A percentile compares a stretch with the other conserved stretches of the same genome.
Conservation (phyloP, 257 asterid species). For the Solanum pinnatisectum region DNA sequence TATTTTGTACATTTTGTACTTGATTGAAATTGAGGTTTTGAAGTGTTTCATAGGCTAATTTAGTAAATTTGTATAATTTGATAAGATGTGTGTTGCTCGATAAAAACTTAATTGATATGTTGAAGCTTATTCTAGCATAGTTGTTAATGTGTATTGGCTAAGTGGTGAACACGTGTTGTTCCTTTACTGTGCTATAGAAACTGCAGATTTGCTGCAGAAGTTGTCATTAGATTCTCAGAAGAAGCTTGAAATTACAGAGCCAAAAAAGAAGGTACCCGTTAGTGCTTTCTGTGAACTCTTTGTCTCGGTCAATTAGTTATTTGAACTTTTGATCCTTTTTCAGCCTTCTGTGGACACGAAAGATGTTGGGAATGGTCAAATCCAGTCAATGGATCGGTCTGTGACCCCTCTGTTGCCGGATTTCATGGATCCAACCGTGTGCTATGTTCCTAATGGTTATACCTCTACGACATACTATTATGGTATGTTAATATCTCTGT, state of each 20-base stretch:
- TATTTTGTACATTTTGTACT: background rate
- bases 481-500: background rate
- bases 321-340: background rate
- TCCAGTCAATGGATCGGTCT: conserved; percentile 23
- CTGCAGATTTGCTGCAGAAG: conserved; percentile 52
- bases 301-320: background rate
- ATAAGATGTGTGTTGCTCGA: background rate
- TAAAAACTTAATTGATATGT: background rate
- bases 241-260: conserved; percentile 33
- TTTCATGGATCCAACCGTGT: conserved; percentile 33
- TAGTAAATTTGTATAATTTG: background rate
- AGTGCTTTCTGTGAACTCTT: background rate
- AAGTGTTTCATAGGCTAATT: background rate
- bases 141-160: background rate
- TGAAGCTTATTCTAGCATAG: background rate
- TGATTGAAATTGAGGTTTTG: background rate
- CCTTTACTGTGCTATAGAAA: conserved; percentile 43
- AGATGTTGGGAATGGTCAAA: conserved; percentile 17
- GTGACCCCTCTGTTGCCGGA: conserved; percentile 30
- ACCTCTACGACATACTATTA: conserved; percentile 32
- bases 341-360: conserved; percentile 31
- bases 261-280: conserved; percentile 31
- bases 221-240: conserved; percentile 44
- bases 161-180: background rate
- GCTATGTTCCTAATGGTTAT: conserved; percentile 37